These are phyloP conservation scores for Colletotrichum tofieldiae DNA, from an alignment of 2,329 filamentous ascomycete species.

Conservation along the genomic window DNA sequence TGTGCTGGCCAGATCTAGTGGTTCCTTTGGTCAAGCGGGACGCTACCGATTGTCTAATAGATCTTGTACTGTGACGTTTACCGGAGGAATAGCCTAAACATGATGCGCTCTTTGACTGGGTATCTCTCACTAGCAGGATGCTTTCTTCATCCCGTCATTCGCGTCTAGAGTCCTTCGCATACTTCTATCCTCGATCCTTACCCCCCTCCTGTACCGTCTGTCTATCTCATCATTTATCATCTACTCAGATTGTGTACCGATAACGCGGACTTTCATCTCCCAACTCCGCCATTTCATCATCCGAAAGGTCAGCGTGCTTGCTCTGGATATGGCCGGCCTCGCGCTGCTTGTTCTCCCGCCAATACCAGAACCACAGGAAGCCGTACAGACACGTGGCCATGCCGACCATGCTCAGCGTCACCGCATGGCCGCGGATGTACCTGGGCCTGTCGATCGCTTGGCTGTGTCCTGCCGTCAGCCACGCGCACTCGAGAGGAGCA, in stretches of 20 bases:
- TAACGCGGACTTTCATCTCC: constrained; percentile 68
- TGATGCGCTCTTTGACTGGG: neutral
- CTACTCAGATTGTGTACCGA: constrained; percentile 58
- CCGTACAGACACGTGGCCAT: constrained; percentile 52
- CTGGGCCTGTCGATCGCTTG: constrained; percentile 65
- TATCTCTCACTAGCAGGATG: neutral
- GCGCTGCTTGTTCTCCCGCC: constrained; percentile 62
- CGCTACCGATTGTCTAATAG: neutral
- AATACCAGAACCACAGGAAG: constrained; percentile 54
- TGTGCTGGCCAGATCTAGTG: too few species aligned
- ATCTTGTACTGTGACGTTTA: neutral
- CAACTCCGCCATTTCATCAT: constrained; percentile 65
- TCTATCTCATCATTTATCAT: neutral
- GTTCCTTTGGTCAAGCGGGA: neutral
- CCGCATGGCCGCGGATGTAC: constrained; percentile 74
- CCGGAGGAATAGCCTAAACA: neutral
- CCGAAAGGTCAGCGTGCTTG: constrained; percentile 58
- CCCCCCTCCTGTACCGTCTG: neutral
- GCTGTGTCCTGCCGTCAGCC: constrained; percentile 48
- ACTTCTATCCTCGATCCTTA: neutral
- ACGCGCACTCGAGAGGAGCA: too few species aligned
- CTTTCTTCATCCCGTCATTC: neutral
- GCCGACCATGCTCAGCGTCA: constrained; percentile 52
- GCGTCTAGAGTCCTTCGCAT: neutral
- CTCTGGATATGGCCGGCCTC: constrained; percentile 56